phyloP scores from a whole-genome alignment of 495 filamentous ascomycete species.

The Aspergillus hancockii region DNA sequence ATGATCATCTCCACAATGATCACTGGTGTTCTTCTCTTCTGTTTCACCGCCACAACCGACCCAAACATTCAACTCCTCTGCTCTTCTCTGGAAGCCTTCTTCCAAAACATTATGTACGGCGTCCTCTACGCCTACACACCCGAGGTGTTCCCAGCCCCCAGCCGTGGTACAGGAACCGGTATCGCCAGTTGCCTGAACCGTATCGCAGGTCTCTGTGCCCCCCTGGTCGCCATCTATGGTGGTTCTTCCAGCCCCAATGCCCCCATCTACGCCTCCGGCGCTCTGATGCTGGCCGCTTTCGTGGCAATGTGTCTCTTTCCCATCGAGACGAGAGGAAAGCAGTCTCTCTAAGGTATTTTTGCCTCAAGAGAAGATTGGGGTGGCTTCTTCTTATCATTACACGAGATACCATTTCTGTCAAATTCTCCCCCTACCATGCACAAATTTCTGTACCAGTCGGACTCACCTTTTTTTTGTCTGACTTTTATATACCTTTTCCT shows the following conservation, averaged over 20 bases:
- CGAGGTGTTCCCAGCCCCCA: constrained; percentile 60
- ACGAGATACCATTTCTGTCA: neutral
- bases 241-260: constrained; percentile 41
- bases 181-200: constrained; percentile 59
- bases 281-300: constrained; percentile 51
- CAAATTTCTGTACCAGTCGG: neutral
- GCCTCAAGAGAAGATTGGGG: neutral
- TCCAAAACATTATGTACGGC: constrained; percentile 67
- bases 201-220: constrained; percentile 58
- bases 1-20: constrained; percentile 55
- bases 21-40: constrained; percentile 59
- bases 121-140: constrained; percentile 64
- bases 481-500: neutral
- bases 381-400: neutral
- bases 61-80: constrained; percentile 53
- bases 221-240: constrained; percentile 56
- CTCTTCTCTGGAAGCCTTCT: constrained; percentile 56
- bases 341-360: constrained; percentile 38
- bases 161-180: constrained; percentile 59
- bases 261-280: constrained; percentile 56
- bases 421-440: neutral
- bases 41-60: constrained; percentile 54
- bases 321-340: constrained; percentile 55
- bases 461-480: neutral
- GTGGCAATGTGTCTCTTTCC: constrained; percentile 53